A percentile compares a stretch with the other conserved stretches of the same genome.
Evolutionary conservation across 495 filamentous ascomycete genomes (phyloP).

Genomic region (Tuber microsphaerosporum): DNA sequence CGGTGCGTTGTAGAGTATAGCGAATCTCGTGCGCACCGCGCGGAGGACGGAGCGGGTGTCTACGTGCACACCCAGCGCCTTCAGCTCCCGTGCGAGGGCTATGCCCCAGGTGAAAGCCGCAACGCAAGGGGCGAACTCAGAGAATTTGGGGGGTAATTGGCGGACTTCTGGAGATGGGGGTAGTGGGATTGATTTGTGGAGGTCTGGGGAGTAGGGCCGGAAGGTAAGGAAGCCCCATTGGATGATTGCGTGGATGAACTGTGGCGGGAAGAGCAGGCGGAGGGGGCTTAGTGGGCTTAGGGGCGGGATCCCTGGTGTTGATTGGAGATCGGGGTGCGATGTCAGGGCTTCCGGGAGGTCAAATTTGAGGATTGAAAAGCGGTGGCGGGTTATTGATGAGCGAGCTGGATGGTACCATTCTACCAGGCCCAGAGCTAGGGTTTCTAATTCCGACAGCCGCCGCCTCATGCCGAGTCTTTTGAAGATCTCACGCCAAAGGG

Average conservation of each 20-base stretch:
- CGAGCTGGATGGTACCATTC: slow-evolving; percentile 35
- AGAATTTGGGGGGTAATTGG: slow-evolving; percentile 1
- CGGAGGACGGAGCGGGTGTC: slow-evolving; percentile 22
- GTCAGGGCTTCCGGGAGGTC: background rate
- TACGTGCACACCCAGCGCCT: slow-evolving; percentile 22
- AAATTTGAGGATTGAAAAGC: slow-evolving; percentile 5
- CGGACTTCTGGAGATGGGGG: slow-evolving; percentile 13
- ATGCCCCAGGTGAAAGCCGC: slow-evolving; percentile 31
- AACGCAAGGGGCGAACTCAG: slow-evolving; percentile 11
- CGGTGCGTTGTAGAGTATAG: slow-evolving; percentile 8
- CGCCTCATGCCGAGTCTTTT: slow-evolving; percentile 34
- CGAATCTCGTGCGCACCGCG: slow-evolving; percentile 27
- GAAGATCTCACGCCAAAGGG: slow-evolving; percentile 34
- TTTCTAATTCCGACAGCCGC: slow-evolving; percentile 28
- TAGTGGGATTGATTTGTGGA: slow-evolving; percentile 1
- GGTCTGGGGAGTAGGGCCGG: slow-evolving; percentile 11
- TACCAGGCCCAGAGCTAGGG: slow-evolving; percentile 20
- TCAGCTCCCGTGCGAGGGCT: slow-evolving; percentile 10
- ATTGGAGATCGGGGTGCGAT: background rate
- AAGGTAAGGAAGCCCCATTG: slow-evolving; percentile 36
- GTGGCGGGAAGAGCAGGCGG: slow-evolving; percentile 23
- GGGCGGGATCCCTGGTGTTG: background rate
- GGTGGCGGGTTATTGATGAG: slow-evolving; percentile 13
- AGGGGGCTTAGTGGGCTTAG: slow-evolving; percentile 25
- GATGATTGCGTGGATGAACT: slow-evolving; percentile 20